Evolutionary conservation across 2,329 filamentous ascomycete species (phyloP), one percentile per base, ranked within the genome.

Genomic region (Cryoendolithus antarcticus): DNA sequence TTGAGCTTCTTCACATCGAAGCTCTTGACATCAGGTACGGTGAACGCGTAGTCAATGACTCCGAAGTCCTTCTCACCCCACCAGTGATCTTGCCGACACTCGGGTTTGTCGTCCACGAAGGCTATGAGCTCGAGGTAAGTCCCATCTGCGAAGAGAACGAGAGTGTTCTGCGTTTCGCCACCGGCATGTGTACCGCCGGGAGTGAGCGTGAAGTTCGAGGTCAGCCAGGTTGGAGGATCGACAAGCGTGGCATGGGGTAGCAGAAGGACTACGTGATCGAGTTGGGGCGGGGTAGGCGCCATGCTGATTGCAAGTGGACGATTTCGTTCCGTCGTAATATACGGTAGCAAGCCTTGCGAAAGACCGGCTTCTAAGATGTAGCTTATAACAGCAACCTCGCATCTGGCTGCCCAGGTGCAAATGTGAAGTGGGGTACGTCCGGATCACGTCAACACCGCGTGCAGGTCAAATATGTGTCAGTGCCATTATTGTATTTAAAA

Each of bases 231-330:
- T 4, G 74, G 75, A 2, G 72, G 62, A 12, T 60, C 49, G 2
- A 56, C 47, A 4, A 77, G 60, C 15, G 66, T 63, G 3, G 57
- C 44, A 44, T 71, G 63, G 0, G 77, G 71, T 3, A 82, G 59
- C 2, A 82, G 67, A 39, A 82, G 64, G 45, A 82, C 72, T 40
- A 82, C 67, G 52, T 82, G 78, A 56, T 82, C 78, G 9, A 82
- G 58, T 31, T 58, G 54, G 29, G 39, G 34, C 24, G 24, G 6
- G 24, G 11, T 32, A n/a, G n/a, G 10, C 4, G 37, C 24, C 36
- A 27, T 27, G 24, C 24, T 27, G 24, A 4, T 27, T 27, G 24
- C 24, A 27, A 27, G 24, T 7, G 24, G 24, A 27, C 24, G 24
- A 27, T 6, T 8, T 27, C 24, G 7, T 27, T 27, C 24, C 24